Conservation (phyloP, 2,329 filamentous ascomycete genomes). For the Diaporthe citriasiana region DNA sequence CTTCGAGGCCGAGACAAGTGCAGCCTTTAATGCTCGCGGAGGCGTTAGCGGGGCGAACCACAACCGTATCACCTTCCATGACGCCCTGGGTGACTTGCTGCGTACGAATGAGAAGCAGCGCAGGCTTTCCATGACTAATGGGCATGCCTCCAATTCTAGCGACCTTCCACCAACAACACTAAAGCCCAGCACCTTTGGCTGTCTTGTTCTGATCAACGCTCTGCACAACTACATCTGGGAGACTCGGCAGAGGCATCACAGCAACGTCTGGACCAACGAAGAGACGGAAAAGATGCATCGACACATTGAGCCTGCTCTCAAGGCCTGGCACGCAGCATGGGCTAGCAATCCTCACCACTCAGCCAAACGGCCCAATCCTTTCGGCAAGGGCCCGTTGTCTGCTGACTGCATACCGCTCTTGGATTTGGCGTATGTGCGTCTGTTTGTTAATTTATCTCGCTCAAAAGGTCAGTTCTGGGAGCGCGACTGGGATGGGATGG, state of each 20-base stretch:
- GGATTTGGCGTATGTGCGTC: conserved; percentile 90
- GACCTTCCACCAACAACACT: conserved; percentile 74
- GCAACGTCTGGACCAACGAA: conserved; percentile 88
- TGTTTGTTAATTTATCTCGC: conserved; percentile 93
- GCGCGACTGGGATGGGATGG: conserved; percentile 92
- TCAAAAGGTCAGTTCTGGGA: conserved; percentile 96
- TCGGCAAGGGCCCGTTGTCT: conserved; percentile 83
- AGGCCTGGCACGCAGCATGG: conserved; percentile 96
- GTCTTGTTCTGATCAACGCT: conserved; percentile 91
- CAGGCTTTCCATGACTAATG: conserved; percentile 61
- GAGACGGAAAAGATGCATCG: conserved; percentile 97
- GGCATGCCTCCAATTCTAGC: conserved; percentile 57
- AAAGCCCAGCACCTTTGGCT: conserved; percentile 91
- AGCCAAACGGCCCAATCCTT: conserved; percentile 87
- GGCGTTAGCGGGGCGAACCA: conserved; percentile 78
- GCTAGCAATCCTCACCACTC: conserved; percentile 87
- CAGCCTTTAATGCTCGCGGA: conserved; percentile 84
- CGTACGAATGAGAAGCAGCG: conserved; percentile 78
- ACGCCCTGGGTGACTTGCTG: conserved; percentile 84
- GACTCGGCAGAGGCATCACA: conserved; percentile 89
- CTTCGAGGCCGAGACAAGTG: conserved; percentile 86
- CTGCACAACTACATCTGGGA: conserved; percentile 99
- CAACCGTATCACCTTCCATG: conserved; percentile 83
- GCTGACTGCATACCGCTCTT: conserved; percentile 92
- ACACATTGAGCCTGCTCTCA: conserved; percentile 92